phyloP scores from a whole-genome alignment of 768 basidiomycete species.

The Kwoniella pini region DNA sequence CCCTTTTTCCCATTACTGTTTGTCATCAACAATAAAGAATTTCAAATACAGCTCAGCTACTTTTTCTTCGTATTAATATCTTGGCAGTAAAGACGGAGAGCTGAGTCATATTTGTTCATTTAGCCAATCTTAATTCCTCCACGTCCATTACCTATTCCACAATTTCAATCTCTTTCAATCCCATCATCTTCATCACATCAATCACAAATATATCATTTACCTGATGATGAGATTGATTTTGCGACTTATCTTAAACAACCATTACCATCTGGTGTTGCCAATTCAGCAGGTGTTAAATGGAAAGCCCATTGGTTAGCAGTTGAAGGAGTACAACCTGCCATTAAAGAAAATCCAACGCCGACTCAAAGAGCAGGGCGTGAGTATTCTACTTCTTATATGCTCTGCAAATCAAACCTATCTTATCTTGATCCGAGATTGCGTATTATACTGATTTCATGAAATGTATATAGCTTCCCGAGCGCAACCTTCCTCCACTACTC shows the following conservation, averaged over 20 bases:
- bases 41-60: no score
- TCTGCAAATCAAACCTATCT: no score
- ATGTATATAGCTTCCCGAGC: constrained; percentile 31
- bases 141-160: constrained; percentile 60
- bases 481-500: constrained; percentile 29
- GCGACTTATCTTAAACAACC: constrained; percentile 75
- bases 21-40: no score
- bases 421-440: no score
- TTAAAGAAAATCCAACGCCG: constrained; percentile 81
- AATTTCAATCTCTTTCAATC: constrained; percentile 54
- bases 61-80: background rate
- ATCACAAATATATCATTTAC: constrained; percentile 72
- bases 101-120: background rate
- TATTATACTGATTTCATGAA: no score
- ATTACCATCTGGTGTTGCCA: constrained; percentile 39
- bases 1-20: no score
- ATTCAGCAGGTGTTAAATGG: constrained; percentile 49
- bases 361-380: constrained; percentile 41
- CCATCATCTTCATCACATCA: constrained; percentile 28
- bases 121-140: constrained; percentile 81
- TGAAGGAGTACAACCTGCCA: constrained; percentile 95
- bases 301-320: constrained; percentile 95
- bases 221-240: constrained; percentile 97
- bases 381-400: no score
- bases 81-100: background rate